These are phyloP conservation scores for Trichosanthes truncata DNA, from an alignment of 306 rosid genomes.

Conservation along the genomic window DNA sequence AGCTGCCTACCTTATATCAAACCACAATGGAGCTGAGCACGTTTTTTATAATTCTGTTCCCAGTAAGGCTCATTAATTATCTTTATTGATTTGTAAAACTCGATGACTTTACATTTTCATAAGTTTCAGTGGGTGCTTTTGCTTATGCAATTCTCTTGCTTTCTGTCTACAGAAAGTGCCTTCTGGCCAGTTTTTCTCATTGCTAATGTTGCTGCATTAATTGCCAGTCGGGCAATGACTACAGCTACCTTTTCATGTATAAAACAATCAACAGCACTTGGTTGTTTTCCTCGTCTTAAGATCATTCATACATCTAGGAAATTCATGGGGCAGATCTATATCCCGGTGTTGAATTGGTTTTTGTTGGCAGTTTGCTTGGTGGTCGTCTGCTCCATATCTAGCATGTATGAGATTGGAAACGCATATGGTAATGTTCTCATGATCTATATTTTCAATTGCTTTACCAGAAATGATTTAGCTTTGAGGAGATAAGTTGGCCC, in stretches of 20 bases:
- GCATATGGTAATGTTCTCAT: constrained; percentile 64
- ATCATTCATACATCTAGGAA: constrained; percentile 88
- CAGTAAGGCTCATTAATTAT: constrained; percentile 32
- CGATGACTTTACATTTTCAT: neutral
- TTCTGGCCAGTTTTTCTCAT: constrained; percentile 77
- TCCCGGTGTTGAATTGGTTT: constrained; percentile 93
- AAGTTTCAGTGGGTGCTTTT: neutral
- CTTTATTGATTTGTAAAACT: neutral
- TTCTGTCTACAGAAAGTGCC: constrained; percentile 44
- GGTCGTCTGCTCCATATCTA: constrained; percentile 67
- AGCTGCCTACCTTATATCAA: constrained; percentile 87
- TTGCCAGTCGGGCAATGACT: constrained; percentile 96
- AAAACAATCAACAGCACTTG: constrained; percentile 95
- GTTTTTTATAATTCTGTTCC: constrained; percentile 80
- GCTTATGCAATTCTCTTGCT: neutral
- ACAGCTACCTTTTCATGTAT: constrained; percentile 97
- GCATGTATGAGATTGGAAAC: constrained; percentile 89
- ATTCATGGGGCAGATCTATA: constrained; percentile 98
- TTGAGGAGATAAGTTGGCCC: neutral
- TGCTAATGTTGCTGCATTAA: constrained; percentile 83
- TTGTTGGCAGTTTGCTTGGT: constrained; percentile 70
- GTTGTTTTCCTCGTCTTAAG: constrained; percentile 98
- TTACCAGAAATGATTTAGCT: neutral
- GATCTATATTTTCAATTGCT: constrained; percentile 8
- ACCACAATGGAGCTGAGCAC: constrained; percentile 46